Evolutionary conservation across 2,329 filamentous ascomycete genomes (phyloP), one percentile per base, ranked within the genome.

Genomic region (Penicillium sp.): DNA sequence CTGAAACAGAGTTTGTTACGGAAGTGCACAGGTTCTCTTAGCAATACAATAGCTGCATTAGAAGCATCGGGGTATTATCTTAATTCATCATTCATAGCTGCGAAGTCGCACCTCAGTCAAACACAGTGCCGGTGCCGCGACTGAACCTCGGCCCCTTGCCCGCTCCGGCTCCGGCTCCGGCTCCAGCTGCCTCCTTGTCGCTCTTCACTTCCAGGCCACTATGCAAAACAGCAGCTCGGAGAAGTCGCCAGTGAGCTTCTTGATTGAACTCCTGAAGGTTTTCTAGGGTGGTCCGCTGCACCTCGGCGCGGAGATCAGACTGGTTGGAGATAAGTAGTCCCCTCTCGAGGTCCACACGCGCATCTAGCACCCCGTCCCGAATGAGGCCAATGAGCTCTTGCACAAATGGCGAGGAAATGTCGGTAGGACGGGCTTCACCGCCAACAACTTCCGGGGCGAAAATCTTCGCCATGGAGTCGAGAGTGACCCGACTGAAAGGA

Each of bases 401-500:
- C 14, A 77, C 67, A 44, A 79, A 77, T 6, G 71, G 66, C 1
- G 72, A 74, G 14, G 62, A 63, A 22, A 81, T 77, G 65, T 92
- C 86, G 44, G 93, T 86, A 4, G 83, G 81, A 57, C 81, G 76
- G 4, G 83, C 83, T 0, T 84, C 77, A 7, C 63, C 67, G 42
- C 63, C 60, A 11, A 63, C 55, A 29, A 60, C 54, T 7, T 60
- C 48, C 2, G 81, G 77, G 0, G 85, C 86, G 72, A 99, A 97
- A 2, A 90, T 87, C 34, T 83, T 79, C 8, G 89, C 86, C 79
- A 99, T 85, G 57, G 86, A 91, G 18, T 87, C 82, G 4, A 97
- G 79, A 0, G 89, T 92, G 57, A 97, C 91, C 61, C 87, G 88
- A 40, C 89, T 95, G 73, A 96, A 99, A 0, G 94, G 92, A 22